phyloP scores from a whole-genome alignment of 306 rosid genomes.

The Begonia masoniana region DNA sequence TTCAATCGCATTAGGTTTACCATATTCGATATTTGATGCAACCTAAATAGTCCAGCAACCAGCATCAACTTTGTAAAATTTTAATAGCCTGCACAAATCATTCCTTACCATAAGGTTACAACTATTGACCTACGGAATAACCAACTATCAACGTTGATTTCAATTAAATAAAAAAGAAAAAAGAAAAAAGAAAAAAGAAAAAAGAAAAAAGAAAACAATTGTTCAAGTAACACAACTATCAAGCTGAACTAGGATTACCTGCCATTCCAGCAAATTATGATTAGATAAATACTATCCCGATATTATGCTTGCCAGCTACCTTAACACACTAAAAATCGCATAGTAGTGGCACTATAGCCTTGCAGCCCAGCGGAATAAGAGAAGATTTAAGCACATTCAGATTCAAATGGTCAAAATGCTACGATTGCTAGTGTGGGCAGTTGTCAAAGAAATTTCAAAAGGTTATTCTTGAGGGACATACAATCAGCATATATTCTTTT shows the following conservation, averaged over 20 bases:
- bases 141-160: neutral
- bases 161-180: too few species aligned
- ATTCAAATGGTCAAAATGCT: too few species aligned
- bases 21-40: slow-evolving; percentile 1
- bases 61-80: slow-evolving; percentile 9
- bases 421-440: too few species aligned
- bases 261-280: slow-evolving; percentile 27
- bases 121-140: slow-evolving; percentile 9
- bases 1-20: slow-evolving; percentile 4
- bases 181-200: too few species aligned
- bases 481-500: slow-evolving; percentile 1
- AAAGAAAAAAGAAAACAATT: too few species aligned
- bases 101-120: slow-evolving; percentile 7
- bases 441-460: too few species aligned
- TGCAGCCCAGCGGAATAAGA: slow-evolving; percentile 11
- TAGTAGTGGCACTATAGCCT: slow-evolving; percentile 13
- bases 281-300: slow-evolving; percentile 17
- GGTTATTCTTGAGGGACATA: neutral
- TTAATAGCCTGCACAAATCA: slow-evolving; percentile 30
- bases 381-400: neutral
- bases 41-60: slow-evolving; percentile 4
- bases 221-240: too few species aligned
- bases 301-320: slow-evolving; percentile 30
- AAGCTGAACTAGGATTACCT: neutral
- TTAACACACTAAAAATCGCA: slow-evolving; percentile 14